These are phyloP conservation scores for Nymphaea thermarum DNA, from an alignment of 164 flowering plant species.

Conservation along the genomic window DNA sequence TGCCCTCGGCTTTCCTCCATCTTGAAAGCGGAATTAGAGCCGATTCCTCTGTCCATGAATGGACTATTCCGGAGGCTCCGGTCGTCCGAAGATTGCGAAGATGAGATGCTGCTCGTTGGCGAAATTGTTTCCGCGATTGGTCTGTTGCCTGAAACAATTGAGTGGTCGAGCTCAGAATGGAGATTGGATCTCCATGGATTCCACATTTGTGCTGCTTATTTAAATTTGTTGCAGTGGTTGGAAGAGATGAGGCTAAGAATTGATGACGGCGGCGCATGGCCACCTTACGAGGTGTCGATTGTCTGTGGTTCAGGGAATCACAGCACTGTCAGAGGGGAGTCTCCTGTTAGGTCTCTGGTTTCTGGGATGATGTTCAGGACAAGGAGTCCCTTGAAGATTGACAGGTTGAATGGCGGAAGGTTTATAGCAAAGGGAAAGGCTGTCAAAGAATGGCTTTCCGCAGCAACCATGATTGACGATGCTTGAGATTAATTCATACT, in stretches of 20 bases:
- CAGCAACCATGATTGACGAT: no score
- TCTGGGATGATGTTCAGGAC: constrained; percentile 40
- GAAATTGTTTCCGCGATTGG: constrained; percentile 41
- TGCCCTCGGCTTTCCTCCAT: constrained; percentile 43
- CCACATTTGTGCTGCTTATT: constrained; percentile 60
- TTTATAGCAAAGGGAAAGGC: constrained; percentile 57
- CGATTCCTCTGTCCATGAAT: constrained; percentile 37
- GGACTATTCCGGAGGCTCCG: constrained; percentile 27
- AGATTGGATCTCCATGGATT: constrained; percentile 91
- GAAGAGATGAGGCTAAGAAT: constrained; percentile 34
- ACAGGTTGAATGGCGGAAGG: constrained; percentile 56
- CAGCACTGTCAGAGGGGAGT: constrained; percentile 50
- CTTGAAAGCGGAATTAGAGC: constrained; percentile 19
- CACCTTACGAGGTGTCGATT: constrained; percentile 48
- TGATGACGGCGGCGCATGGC: constrained; percentile 5
- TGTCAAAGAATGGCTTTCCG: constrained; percentile 43
- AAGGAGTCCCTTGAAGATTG: constrained; percentile 53
- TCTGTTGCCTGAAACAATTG: constrained; percentile 31
- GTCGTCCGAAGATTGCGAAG: background rate
- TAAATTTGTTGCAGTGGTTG: constrained; percentile 74
- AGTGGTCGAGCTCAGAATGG: constrained; percentile 36
- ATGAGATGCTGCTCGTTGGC: constrained; percentile 38
- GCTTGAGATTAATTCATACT: no score
- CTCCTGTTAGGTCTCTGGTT: constrained; percentile 56
- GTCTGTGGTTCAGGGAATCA: constrained; percentile 86